A percentile compares a stretch with the other conserved stretches of the same genome.
These are phyloP conservation scores for Ophiostoma sp. DNA, from an alignment of 2,329 filamentous ascomycete genomes.

Conservation along the genomic window DNA sequence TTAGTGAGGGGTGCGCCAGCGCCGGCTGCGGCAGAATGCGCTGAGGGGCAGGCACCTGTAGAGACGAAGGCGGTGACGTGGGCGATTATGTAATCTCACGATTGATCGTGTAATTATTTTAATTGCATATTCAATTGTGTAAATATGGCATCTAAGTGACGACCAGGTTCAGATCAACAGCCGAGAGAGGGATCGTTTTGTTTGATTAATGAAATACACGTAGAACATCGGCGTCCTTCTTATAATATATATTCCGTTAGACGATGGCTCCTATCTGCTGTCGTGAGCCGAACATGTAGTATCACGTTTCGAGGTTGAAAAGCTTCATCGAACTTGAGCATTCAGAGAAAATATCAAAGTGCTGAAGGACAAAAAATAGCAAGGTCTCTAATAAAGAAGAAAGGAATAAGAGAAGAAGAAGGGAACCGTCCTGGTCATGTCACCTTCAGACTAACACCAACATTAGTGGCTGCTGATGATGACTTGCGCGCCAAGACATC, in stretches of 20 bases:
- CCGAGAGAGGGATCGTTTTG: no score
- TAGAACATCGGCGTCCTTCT: no score
- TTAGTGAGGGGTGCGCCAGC: constrained; percentile 22
- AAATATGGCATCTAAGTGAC: background rate
- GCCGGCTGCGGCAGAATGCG: constrained; percentile 15
- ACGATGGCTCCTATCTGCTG: no score
- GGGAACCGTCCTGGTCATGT: background rate
- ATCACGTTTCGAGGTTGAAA: no score
- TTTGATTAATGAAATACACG: no score
- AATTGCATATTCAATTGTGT: background rate
- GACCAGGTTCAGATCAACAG: background rate
- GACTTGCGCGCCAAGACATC: constrained; percentile 1
- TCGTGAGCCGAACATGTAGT: no score
- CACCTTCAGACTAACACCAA: background rate
- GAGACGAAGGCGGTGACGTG: background rate
- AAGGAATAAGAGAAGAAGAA: no score
- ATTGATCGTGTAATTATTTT: background rate
- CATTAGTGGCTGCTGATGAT: constrained; percentile 4
- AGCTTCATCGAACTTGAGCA: no score
- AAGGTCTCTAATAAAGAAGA: no score
- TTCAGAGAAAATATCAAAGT: no score
- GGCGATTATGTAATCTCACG: background rate
- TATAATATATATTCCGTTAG: no score
- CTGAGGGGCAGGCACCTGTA: background rate
- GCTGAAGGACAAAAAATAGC: no score